These are phyloP conservation scores for Galerina marginata DNA, from an alignment of 768 basidiomycete species.

Conservation along the genomic window DNA sequence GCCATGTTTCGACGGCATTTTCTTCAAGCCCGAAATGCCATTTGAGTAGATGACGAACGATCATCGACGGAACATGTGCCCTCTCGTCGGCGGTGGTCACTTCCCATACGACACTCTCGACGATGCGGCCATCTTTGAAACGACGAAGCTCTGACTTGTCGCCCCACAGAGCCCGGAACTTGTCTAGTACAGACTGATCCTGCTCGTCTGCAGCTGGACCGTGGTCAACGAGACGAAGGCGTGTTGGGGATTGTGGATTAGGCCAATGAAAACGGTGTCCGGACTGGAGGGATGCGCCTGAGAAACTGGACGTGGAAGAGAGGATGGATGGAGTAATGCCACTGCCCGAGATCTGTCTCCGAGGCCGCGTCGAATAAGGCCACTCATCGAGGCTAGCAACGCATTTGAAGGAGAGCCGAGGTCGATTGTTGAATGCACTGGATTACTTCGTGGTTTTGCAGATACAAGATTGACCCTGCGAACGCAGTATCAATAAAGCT, in stretches of 20 bases:
- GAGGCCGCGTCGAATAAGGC: slow-evolving; percentile 66
- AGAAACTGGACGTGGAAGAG: slow-evolving; percentile 49
- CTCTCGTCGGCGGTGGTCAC: slow-evolving; percentile 81
- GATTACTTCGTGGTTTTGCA: slow-evolving; percentile 47
- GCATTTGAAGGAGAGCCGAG: slow-evolving; percentile 63
- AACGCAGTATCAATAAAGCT: slow-evolving; percentile 1
- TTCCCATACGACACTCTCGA: slow-evolving; percentile 97
- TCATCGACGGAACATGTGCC: slow-evolving; percentile 72
- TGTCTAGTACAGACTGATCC: slow-evolving; percentile 51
- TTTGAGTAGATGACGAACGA: slow-evolving; percentile 75
- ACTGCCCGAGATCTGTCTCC: slow-evolving; percentile 73
- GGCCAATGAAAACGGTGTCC: slow-evolving; percentile 67
- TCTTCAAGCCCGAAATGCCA: slow-evolving; percentile 74
- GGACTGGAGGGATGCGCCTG: slow-evolving; percentile 60
- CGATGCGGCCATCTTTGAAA: slow-evolving; percentile 94
- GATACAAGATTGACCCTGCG: slow-evolving; percentile 61
- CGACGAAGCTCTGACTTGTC: slow-evolving; percentile 88
- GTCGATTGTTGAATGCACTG: slow-evolving; percentile 57
- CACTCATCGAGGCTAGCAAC: slow-evolving; percentile 56
- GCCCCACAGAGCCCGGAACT: slow-evolving; percentile 91
- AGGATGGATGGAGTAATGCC: slow-evolving; percentile 60
- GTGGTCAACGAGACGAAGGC: slow-evolving; percentile 91
- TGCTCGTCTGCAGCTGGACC: slow-evolving; percentile 79
- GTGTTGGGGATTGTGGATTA: slow-evolving; percentile 72
- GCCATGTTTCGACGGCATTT: slow-evolving; percentile 61